Base-by-base conservation (phyloP, 2,329 filamentous ascomycete species). In the Xylariaceae sp. region DNA sequence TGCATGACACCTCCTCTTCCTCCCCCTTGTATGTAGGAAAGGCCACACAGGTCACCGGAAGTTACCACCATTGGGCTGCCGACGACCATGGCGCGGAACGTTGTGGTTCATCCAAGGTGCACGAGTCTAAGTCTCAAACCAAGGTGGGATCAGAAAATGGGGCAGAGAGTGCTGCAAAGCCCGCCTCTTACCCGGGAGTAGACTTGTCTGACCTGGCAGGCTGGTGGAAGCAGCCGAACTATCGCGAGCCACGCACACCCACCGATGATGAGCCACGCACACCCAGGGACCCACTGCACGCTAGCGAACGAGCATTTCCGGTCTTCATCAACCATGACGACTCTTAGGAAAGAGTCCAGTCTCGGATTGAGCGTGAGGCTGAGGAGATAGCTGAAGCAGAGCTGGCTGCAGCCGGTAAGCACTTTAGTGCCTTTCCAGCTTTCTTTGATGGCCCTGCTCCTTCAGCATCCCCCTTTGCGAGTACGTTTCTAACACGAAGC, bases 341-440 rank as follows among this genome's bases (percentile, higher is more conserved):
- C 7, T 38, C 44, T 13, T 57, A 47, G 52, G 47, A 38, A 13
- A 12, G 41, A n/a, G 28, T 36, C 3, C 44, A 45, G 18, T 40
- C 42, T 11, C 43, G 51, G 9, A 22, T 44, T 9, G 52, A 58
- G 38, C 42, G 47, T 4, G 43, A 44, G 22, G 54, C 43, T 4
- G 52, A 55, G 22, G 44, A 51, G 24, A 41, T 50, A 43, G 53
- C 50, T 11, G 54, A 57, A 45, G 41, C 48, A 34, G 50, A 61
- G 33, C 47, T 59, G 29, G 50, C 52, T 40, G 48, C 39, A 38
- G 53, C 55, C 37, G 50, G 54, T 53, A 60, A 60, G 45, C 46
- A 51, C 29, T 61, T 57, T 34, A 44, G 48, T 29, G 45, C 48
- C 37, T 42, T 52, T 34, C 47, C 44, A 6, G 45, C 39, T 28